Evolutionary conservation across 140 eudicot genomes (phyloP).

Genomic region (Ambrosia hybrid): DNA sequence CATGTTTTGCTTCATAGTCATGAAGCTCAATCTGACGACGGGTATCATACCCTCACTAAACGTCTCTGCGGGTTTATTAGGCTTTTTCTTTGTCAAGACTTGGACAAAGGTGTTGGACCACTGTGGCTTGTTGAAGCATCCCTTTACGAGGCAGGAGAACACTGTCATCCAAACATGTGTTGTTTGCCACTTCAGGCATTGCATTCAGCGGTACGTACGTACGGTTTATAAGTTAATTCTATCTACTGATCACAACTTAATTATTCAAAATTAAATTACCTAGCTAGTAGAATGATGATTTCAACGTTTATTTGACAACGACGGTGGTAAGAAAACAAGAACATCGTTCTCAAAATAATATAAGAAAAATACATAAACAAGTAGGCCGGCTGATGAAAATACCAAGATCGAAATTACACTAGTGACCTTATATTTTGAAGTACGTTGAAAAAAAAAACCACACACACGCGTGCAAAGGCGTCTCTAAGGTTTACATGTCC

Average conservation of each 20-base stretch:
- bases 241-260: neutral
- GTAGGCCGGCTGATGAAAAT: constrained; percentile 22
- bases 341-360: constrained; percentile 9
- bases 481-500: no score
- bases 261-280: neutral
- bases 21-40: constrained; percentile 59
- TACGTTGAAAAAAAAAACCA: no score
- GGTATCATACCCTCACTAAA: constrained; percentile 75
- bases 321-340: neutral
- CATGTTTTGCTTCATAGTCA: constrained; percentile 60
- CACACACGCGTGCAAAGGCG: no score
- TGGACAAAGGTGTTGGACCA: constrained; percentile 39
- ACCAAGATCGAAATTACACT: neutral
- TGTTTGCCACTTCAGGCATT: constrained; percentile 75
- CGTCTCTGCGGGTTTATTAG: constrained; percentile 73
- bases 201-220: constrained; percentile 90
- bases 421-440: neutral
- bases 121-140: constrained; percentile 52
- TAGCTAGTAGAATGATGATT: neutral
- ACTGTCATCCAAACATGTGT: constrained; percentile 79
- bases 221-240: no score
- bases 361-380: neutral
- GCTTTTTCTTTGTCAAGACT: constrained; percentile 50
- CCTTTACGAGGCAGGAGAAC: constrained; percentile 74
- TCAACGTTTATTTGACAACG: neutral